Evolutionary conservation across 2,329 filamentous ascomycete genomes (phyloP), one percentile per base, ranked within the genome.

Genomic region (Penicillium italicum): DNA sequence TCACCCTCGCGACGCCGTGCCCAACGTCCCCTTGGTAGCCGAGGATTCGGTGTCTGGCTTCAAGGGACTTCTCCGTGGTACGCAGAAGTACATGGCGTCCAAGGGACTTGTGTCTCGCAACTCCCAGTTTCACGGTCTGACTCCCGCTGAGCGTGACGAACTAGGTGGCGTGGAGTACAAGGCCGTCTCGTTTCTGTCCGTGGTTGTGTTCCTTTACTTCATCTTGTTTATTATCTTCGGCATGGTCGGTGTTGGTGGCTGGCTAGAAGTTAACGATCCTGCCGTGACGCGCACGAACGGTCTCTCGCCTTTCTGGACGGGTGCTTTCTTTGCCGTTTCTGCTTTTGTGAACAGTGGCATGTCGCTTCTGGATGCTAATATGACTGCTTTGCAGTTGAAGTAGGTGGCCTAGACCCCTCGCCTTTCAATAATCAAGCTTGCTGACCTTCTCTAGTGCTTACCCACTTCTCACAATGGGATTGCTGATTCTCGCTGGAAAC

Each of bases 401-500:
- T 73, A 49, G 11, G 57, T 50, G 22, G 5, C 2, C 30, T 16
- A 16, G 10, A 8, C 18, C 6, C 16, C 4, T 9, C n/a, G 8
- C 31, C 4, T 38, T 20, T 7, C 6, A 10, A 9, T 2, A 1
- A 4, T 42, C 12, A 26, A 46, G 12, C 16, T 33, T 45, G 34
- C 59, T 63, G 16, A 67, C 37, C 9, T 2, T n/a, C 46, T 9
- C 16, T 26, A 73, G 73, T 49, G 64, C 71, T 0, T 77, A 76
- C 28, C 66, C 75, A 1, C 66, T 80, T 4, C 61, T 80, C 14
- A 74, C 74, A 1, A 75, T 86, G 76, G 82, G 81, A 5, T 62
- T 82, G 11, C 70, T 87, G 58, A 82, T 86, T 49, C 74, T 88
- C 5, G 85, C 85, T 0, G 85, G 85, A 4, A 87, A 88, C 45